Base-by-base conservation (phyloP, 192 early-diverging fungal genomes). In the Umbelopsis sp. region DNA sequence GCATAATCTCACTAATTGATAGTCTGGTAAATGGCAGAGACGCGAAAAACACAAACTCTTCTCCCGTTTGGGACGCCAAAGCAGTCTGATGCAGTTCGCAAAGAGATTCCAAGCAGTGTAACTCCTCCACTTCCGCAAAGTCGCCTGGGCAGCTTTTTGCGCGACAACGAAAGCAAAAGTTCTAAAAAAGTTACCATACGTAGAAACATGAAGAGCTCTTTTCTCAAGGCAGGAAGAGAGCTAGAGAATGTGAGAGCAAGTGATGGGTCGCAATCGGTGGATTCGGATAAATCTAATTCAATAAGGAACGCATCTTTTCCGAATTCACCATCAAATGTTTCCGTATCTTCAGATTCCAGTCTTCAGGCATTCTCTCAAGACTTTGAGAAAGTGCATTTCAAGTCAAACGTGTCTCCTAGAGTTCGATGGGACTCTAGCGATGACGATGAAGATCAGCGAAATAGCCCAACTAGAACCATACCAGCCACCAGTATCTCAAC, bases 91-190 rank as follows among this genome's bases (percentile, higher is more conserved):
- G 5, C 13, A 2, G 21, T 30, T 16, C 16, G 27, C 16, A 22
- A 61, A 18, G 55, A 61, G 55, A 61, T 61, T 61, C 55, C 55
- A 35, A 61, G 55, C 33, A 61, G 55, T 35, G 55, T 61, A 18
- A 61, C 55, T 12, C 55, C 55, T 15, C 16, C 55, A 7, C 27
- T 33, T 12, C 27, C 5, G 33, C 6, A 25, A 13, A 7, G 2
- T 35, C 55, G 55, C 9, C 55, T 61, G 27, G 23, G 55, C 11
- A 61, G 55, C 30, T n/a, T 61, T 25, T 52, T 52, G 21, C 30
- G 25, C 30, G 55, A 61, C 27, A 61, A 4, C 3, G 55, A 61
- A 12, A 30, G 16, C 55, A 61, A 61, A 61, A 30, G 15, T 12
- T 18, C 55, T 16, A 6, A 33, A 2, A 61, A 61, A 37, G 55